These are phyloP conservation scores for Neonectria ditissima DNA, from an alignment of 2,329 filamentous ascomycete genomes.

Conservation along the genomic window DNA sequence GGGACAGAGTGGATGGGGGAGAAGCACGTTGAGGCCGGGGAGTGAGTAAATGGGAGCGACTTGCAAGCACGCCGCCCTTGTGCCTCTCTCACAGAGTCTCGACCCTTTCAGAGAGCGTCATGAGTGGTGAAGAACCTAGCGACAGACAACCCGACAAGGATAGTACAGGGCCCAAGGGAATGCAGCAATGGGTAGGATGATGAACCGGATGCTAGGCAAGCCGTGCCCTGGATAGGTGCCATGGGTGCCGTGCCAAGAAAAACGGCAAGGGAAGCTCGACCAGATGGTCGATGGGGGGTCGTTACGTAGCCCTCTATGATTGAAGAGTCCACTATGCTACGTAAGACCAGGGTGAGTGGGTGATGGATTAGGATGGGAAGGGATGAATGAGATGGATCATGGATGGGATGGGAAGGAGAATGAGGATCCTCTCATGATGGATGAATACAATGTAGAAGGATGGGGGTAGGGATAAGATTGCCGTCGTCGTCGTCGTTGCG, in stretches of 20 bases:
- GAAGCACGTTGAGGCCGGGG: background rate
- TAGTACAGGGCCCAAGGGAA: slow-evolving; percentile 1
- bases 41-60: background rate
- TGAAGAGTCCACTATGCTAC: slow-evolving; percentile 8
- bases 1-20: background rate
- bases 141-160: background rate
- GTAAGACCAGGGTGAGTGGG: slow-evolving; percentile 2
- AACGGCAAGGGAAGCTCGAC: background rate
- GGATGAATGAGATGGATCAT: background rate
- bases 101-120: background rate
- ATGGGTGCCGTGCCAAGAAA: slow-evolving; percentile 5
- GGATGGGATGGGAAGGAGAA: background rate
- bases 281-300: slow-evolving; percentile 5
- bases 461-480: background rate
- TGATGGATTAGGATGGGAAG: slow-evolving; percentile 9
- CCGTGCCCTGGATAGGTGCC: slow-evolving; percentile 8
- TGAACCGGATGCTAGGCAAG: slow-evolving; percentile 21
- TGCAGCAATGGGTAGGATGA: slow-evolving; percentile 6
- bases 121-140: slow-evolving; percentile 8
- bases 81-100: background rate
- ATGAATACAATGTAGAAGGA: background rate
- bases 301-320: slow-evolving; percentile 14
- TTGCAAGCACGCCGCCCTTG: background rate
- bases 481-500: slow-evolving; percentile 3
- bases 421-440: slow-evolving; percentile 12